Percentiles rank a stretch among this genome's conserved stretches.
phyloP scores from a whole-genome alignment of 371 early-diverging fungal species.

The Blastocladiella emersonii region DNA sequence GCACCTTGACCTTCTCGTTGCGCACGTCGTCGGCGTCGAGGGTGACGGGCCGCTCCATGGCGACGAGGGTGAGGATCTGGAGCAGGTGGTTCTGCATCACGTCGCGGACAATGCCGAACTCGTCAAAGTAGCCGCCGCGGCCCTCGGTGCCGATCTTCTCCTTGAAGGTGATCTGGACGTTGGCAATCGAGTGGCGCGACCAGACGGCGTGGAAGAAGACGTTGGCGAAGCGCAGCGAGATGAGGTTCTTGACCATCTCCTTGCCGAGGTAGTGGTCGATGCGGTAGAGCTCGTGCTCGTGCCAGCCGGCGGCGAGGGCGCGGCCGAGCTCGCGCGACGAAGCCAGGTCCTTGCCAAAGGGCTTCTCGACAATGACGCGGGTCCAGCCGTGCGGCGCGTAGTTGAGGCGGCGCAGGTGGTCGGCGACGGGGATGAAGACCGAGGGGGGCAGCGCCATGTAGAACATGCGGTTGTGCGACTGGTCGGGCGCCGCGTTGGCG shows the following conservation, averaged over 20 bases:
- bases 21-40: conserved; percentile 79
- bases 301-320: conserved; percentile 55
- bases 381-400: conserved; percentile 34
- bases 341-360: conserved; percentile 90
- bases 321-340: conserved; percentile 53
- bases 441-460: conserved; percentile 98
- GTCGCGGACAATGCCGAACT: conserved; percentile 97
- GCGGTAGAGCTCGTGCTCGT: conserved; percentile 86
- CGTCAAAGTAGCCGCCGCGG: conserved; percentile 98
- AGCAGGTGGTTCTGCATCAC: conserved; percentile 90
- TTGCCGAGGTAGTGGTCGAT: conserved; percentile 98
- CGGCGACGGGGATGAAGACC: conserved; percentile 75
- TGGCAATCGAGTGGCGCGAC: conserved; percentile 77
- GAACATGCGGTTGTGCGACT: conserved; percentile 50
- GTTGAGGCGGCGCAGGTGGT: conserved; percentile 47
- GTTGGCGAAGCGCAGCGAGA: conserved; percentile 89
- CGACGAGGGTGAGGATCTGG: conserved; percentile 79
- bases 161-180: conserved; percentile 97
- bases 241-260: conserved; percentile 97
- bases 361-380: conserved; percentile 94
- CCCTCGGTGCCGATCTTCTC: conserved; percentile 97
- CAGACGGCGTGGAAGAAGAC: conserved; percentile 82
- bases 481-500: conserved; percentile 11
- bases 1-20: conserved; percentile 81
- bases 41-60: conserved; percentile 83